Evolutionary conservation across 2,329 filamentous ascomycete genomes (phyloP).

Genomic region (Mycocentrospora acerina): DNA sequence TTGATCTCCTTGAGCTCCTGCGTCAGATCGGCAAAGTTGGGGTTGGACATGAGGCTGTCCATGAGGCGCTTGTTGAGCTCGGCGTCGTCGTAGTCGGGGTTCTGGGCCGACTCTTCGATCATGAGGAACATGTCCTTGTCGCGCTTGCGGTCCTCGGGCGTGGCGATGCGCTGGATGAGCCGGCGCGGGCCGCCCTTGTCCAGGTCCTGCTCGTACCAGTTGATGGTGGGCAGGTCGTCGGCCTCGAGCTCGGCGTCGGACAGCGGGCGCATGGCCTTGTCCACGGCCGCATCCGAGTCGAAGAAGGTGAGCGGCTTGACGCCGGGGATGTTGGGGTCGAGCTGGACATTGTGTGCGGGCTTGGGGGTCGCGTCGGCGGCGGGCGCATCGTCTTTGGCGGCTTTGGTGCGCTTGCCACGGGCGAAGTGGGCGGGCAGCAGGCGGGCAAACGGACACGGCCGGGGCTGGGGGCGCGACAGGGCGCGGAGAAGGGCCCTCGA

Average conservation of each 20-base stretch:
- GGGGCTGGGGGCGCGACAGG: slow-evolving; percentile 21
- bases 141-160: slow-evolving; percentile 23
- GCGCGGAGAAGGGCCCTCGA: slow-evolving; percentile 28
- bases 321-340: background rate
- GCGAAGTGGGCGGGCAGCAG: slow-evolving; percentile 15
- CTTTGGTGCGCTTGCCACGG: slow-evolving; percentile 25
- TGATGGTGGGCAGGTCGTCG: slow-evolving; percentile 22
- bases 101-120: slow-evolving; percentile 20
- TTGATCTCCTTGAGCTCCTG: slow-evolving; percentile 32
- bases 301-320: background rate
- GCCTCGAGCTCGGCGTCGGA: slow-evolving; percentile 23
- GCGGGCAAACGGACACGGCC: slow-evolving; percentile 20
- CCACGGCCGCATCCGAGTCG: slow-evolving; percentile 6
- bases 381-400: slow-evolving; percentile 9
- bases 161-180: slow-evolving; percentile 25
- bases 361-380: slow-evolving; percentile 1
- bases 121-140: slow-evolving; percentile 25
- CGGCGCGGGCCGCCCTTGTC: slow-evolving; percentile 22
- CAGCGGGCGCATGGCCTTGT: slow-evolving; percentile 13
- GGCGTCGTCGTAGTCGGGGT: slow-evolving; percentile 33
- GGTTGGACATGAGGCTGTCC: slow-evolving; percentile 31
- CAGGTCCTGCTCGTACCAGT: slow-evolving; percentile 34
- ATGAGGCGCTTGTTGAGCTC: slow-evolving; percentile 28
- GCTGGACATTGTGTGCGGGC: background rate
- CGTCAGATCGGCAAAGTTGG: slow-evolving; percentile 30